Base-by-base conservation (phyloP, 257 asterid species). In the Asclepias syriaca region DNA sequence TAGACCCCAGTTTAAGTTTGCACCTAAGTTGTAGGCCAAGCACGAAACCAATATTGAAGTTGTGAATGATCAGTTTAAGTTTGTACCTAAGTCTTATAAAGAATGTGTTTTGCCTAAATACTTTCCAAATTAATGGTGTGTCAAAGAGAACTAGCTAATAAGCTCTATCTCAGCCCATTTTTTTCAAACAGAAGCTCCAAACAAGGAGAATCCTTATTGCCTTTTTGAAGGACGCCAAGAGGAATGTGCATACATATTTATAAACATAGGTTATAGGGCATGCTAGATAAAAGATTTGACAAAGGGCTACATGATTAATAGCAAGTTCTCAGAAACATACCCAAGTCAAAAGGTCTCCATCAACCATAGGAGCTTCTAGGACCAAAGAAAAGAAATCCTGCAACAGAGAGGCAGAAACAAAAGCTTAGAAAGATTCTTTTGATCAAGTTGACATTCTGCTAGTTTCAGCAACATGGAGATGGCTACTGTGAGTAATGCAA, bases 301-400 rank as follows among this genome's bases (percentile, higher is more conserved):
- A 64, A 18, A 8, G 9, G 27, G 16, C 67, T 7, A 7, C 64
- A 16, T 29, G 59, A 43, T 68, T 5, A 56, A 58, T 72, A 51
- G 45, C 40, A 69, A 29, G 60, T 61, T n/a, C 21, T 54, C 40
- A 8, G 63, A 73, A 58, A 77, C 90, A 29, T 56, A 94, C 99
- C 97, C 86, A 88, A 71, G 92, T 72, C 73, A 91, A 90, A 83
- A 94, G 98, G 79, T 90, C 95, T 73, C 98, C 99, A 85, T 94
- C 95, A 49, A 94, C 87, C 79, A 90, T 85, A 4, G 90, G 86
- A 80, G 98, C 92, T 82, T 90, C 97, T 70, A 87, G 88, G 74
- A 94, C 91, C 84, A 87, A 76, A 1, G 90, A 83, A 83, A 91
- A 91, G 89, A 94, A 94, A 84, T 94, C 98, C 99, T 94, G 88